A percentile compares a stretch with the other conserved stretches of the same genome.
Conservation (phyloP, 768 basidiomycete species). For the Lactarius hengduanensis region DNA sequence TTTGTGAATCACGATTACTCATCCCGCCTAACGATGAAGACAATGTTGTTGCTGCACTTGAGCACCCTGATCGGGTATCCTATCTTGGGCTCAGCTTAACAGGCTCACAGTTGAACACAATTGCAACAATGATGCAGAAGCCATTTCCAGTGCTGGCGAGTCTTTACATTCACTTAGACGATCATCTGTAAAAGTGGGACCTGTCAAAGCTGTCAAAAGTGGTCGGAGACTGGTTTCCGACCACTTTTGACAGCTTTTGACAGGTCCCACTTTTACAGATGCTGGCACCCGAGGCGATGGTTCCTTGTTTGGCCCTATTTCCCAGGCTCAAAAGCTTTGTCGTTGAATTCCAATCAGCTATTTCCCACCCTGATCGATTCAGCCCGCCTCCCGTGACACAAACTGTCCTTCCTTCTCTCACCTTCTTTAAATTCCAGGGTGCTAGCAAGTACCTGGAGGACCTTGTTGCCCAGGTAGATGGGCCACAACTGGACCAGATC, state of each 20-base stretch:
- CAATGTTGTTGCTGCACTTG: not conserved
- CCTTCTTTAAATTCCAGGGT: not conserved
- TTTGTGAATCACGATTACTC: rapidly evolving
- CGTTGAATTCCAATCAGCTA: not conserved
- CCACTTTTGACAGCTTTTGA: not conserved
- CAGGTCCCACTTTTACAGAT: not conserved
- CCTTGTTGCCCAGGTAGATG: not conserved
- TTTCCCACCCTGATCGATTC: not conserved
- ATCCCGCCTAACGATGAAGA: not conserved
- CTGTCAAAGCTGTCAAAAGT: too few relatives aligned
- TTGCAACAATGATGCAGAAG: not conserved
- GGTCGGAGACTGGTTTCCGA: too few relatives aligned
- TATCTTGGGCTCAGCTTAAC: not conserved
- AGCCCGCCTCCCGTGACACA: not conserved
- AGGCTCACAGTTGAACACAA: not conserved
- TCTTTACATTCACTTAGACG: not conserved
- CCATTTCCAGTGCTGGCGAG: not conserved
- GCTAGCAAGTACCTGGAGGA: not conserved
- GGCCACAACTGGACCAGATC: not conserved
- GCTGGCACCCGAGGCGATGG: not conserved
- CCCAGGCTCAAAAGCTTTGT: not conserved
- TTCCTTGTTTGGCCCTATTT: not conserved
- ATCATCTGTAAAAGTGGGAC: too few relatives aligned
- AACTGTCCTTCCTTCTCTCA: not conserved
- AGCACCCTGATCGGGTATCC: not conserved